Conservation (phyloP, 2,329 filamentous ascomycete species). For the Ascochyta clinopodiicola region DNA sequence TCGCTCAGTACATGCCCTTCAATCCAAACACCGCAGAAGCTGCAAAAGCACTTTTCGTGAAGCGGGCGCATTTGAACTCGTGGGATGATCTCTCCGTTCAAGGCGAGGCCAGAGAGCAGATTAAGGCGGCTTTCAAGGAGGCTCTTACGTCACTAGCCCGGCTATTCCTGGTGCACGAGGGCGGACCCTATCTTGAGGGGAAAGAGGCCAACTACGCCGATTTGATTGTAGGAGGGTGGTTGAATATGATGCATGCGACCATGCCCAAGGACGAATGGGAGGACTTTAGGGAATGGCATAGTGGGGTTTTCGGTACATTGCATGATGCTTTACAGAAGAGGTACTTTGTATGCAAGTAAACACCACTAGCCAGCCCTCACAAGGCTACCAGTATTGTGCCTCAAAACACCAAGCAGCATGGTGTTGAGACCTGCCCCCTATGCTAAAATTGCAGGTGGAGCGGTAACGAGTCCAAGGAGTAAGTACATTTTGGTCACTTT, state of each 20-base stretch:
- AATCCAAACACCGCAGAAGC: conserved; percentile 57
- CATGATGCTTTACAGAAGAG: conserved; percentile 52
- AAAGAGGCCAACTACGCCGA: conserved; percentile 59
- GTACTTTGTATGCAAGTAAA: conserved; percentile 26
- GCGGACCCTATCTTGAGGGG: conserved; percentile 60
- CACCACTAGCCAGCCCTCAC: no score
- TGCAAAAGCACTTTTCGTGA: conserved; percentile 56
- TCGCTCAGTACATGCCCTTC: conserved; percentile 55
- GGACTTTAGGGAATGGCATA: conserved; percentile 57
- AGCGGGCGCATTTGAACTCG: conserved; percentile 51
- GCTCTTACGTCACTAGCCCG: conserved; percentile 53
- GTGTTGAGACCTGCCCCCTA: no score
- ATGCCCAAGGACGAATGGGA: conserved; percentile 58
- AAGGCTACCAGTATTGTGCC: no score
- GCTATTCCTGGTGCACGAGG: conserved; percentile 49
- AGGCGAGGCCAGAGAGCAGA: conserved; percentile 50
- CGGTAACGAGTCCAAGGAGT: no score
- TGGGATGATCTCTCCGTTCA: conserved; percentile 54
- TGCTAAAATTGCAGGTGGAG: no score
- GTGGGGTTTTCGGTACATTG: conserved; percentile 58
- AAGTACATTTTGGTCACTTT: no score
- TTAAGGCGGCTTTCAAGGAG: conserved; percentile 51
- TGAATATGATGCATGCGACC: conserved; percentile 54
- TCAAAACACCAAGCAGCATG: no score
- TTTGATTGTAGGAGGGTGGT: conserved; percentile 64